Percentiles rank a stretch among this genome's conserved stretches.
Evolutionary conservation across 495 filamentous ascomycete genomes (phyloP).

Genomic region (Patellaria atrata): DNA sequence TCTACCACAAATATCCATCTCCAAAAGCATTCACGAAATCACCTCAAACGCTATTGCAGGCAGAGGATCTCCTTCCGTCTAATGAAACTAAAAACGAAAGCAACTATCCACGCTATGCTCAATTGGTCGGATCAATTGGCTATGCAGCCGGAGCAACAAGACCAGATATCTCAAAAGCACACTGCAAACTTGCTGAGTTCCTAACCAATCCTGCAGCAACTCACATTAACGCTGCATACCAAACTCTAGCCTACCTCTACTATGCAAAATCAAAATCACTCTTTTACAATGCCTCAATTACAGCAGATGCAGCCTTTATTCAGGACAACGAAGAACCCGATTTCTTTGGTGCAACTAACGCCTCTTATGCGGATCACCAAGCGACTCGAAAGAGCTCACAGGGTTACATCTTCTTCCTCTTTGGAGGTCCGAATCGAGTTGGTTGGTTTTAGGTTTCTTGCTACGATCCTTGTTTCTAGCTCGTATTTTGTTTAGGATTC

Average conservation of each 20-base stretch:
- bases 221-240: too few species aligned
- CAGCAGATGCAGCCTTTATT: background rate
- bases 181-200: slow-evolving; percentile 2
- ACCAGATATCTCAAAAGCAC: slow-evolving; percentile 5
- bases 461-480: too few species aligned
- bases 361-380: slow-evolving; percentile 6
- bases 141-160: slow-evolving; percentile 1
- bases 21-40: background rate
- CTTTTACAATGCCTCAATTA: background rate
- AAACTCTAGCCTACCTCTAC: too few species aligned
- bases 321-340: background rate
- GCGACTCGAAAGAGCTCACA: slow-evolving; percentile 7
- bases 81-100: too few species aligned
- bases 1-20: background rate
- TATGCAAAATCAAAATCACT: too few species aligned
- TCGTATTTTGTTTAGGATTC: too few species aligned
- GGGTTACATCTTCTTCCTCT: slow-evolving; percentile 20
- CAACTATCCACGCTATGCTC: background rate
- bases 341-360: slow-evolving; percentile 9
- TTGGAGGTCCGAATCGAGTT: slow-evolving; percentile 13
- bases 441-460: too few species aligned
- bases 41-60: too few species aligned
- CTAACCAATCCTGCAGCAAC: slow-evolving; percentile 3
- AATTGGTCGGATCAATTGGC: slow-evolving; percentile 1
- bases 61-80: too few species aligned